Percentiles rank a stretch among this genome's conserved stretches.
phyloP scores from a whole-genome alignment of 2,329 filamentous ascomycete genomes.

The Clarireedia monteithiana region DNA sequence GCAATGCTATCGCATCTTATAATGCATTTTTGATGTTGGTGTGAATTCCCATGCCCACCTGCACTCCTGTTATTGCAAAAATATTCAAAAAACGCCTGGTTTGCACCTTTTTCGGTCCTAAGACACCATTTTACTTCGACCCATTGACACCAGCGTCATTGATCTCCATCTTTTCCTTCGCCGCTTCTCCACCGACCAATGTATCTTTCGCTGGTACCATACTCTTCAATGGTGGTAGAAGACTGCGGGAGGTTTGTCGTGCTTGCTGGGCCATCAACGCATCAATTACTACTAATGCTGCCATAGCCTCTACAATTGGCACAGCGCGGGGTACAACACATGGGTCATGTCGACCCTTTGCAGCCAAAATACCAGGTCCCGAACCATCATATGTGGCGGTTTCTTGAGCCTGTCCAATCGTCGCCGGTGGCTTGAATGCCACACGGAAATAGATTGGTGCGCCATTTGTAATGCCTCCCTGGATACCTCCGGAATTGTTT shows the following conservation, averaged over 20 bases:
- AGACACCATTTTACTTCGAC: neutral
- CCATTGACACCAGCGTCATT: conserved; percentile 13
- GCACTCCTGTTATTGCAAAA: too few species aligned
- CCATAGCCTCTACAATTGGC: conserved; percentile 87
- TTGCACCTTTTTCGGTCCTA: too few species aligned
- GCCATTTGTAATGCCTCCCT: conserved; percentile 92
- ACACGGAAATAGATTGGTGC: conserved; percentile 91
- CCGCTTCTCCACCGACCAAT: conserved; percentile 16
- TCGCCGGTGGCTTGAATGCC: conserved; percentile 91
- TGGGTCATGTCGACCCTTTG: conserved; percentile 91
- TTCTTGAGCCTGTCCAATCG: conserved; percentile 80
- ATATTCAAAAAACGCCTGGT: too few species aligned
- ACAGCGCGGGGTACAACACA: conserved; percentile 78
- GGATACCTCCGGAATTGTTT: conserved; percentile 91
- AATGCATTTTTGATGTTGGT: too few species aligned
- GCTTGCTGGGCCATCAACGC: conserved; percentile 75
- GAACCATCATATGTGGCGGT: conserved; percentile 73
- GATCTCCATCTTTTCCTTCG: conserved; percentile 10
- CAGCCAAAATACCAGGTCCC: conserved; percentile 66
- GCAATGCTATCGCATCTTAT: too few species aligned
- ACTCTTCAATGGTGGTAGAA: conserved; percentile 35
- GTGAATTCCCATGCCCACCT: too few species aligned
- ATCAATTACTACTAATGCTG: conserved; percentile 79
- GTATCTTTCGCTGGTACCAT: conserved; percentile 14
- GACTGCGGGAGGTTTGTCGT: conserved; percentile 39